Evolutionary conservation across 2,329 filamentous ascomycete species (phyloP).

Genomic region (Aspergillus melleus): DNA sequence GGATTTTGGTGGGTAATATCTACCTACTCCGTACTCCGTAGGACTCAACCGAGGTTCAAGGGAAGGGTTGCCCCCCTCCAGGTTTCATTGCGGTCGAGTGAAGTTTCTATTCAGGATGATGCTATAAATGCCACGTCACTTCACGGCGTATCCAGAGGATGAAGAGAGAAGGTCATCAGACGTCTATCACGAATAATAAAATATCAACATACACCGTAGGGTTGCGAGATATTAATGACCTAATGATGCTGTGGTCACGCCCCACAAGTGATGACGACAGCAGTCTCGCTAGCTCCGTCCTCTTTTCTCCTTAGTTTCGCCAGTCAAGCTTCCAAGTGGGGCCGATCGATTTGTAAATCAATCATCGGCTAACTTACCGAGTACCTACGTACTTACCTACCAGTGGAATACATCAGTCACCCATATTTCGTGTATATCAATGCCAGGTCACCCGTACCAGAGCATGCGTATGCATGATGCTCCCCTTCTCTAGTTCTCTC

Average conservation of each 20-base stretch:
- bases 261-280: slow-evolving; percentile 3
- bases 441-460: not conserved
- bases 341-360: not conserved
- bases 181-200: no score
- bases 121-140: no score
- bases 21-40: no score
- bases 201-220: no score
- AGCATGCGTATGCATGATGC: not conserved
- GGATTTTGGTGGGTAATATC: no score
- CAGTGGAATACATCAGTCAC: not conserved
- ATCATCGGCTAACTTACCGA: no score
- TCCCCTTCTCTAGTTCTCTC: no score
- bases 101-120: not conserved
- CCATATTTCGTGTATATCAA: not conserved
- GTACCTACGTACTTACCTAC: no score
- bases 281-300: not conserved
- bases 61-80: no score
- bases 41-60: no score
- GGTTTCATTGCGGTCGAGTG: not conserved
- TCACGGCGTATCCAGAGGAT: no score
- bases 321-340: not conserved
- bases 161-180: not conserved
- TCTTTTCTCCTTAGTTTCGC: not conserved
- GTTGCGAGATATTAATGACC: not conserved
- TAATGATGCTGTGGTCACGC: not conserved